phyloP scores from a whole-genome alignment of 2,329 filamentous ascomycete species.

The Talaromyces marneffei region DNA sequence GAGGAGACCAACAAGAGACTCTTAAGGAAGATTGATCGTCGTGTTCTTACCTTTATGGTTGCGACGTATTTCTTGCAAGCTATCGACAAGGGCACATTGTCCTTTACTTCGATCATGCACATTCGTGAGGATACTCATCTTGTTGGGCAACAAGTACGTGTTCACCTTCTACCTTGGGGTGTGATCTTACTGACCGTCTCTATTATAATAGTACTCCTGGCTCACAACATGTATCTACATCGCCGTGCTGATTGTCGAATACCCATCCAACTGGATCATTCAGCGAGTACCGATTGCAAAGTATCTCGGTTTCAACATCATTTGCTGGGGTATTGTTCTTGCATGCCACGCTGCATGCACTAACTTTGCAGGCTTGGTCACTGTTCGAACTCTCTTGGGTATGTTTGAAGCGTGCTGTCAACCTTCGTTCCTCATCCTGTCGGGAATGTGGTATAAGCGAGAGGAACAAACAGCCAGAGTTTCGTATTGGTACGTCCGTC shows the following conservation, averaged over 20 bases:
- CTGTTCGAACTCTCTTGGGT: constrained; percentile 61
- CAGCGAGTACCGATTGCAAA: constrained; percentile 62
- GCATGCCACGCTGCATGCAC: constrained; percentile 57
- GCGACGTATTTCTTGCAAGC: constrained; percentile 65
- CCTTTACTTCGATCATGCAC: constrained; percentile 40
- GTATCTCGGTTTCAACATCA: constrained; percentile 58
- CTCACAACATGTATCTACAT: constrained; percentile 70
- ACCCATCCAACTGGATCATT: constrained; percentile 62
- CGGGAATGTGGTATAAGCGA: constrained; percentile 64
- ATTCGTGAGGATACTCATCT: constrained; percentile 46
- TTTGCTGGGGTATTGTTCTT: constrained; percentile 58
- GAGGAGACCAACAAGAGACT: constrained; percentile 57
- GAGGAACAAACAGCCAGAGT: constrained; percentile 62
- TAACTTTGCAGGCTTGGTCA: constrained; percentile 55
- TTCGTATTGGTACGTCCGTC: constrained; percentile 55
- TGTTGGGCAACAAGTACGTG: constrained; percentile 11
- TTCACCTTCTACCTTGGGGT: not conserved
- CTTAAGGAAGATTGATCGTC: constrained; percentile 59
- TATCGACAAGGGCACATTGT: constrained; percentile 38
- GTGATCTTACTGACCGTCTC: not conserved
- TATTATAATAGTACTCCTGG: constrained; percentile 55
- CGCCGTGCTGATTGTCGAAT: constrained; percentile 64
- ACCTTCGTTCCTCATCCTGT: constrained; percentile 62
- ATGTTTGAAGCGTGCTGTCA: constrained; percentile 67
- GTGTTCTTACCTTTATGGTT: constrained; percentile 66